Evolutionary conservation across 345 rosid genomes (phyloP), one percentile per base, ranked within the genome.

Genomic region (Camelina sativa): DNA sequence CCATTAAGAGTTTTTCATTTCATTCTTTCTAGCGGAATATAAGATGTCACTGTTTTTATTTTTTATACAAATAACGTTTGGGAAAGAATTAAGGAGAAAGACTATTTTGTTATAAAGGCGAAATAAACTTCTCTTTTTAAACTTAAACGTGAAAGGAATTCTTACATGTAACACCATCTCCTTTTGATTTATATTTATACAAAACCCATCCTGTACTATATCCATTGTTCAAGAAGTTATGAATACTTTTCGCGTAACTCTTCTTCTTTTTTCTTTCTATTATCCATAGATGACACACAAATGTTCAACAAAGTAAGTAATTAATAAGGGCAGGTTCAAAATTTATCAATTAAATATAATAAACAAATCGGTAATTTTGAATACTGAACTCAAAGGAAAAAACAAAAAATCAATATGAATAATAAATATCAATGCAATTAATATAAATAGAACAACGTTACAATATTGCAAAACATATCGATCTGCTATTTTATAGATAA

Each of bases 131-230:
- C 32, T 16, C n/a, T 30, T 1, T 0, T 20, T 34, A 1, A 7
- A 34, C 64, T 30, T 62, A 62, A 76, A 62, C 69, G 34, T 76
- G 74, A 68, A 69, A 68, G 1, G 51, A 76, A 69, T 76, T 68
- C 69, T 68, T 52, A 76, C 69, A 69, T 52, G 79, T 12, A 53
- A 76, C 22, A 76, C 69, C 74, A n/a, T 61, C 63, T 68, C 46
- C n/a, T 41, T 67, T 75, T 75, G 8, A 75, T 67, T 9, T 22
- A 50, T 59, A 34, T 11, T 66, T 6, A 50, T 23, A 28, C 19
- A 4, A 28, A n/a, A n/a, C 60, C 55, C 55, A 75, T 51, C 38
- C 16, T 52, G 25, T 38, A 25, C 0, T 13, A 16, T 65, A 56
- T 32, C 57, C 19, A 22, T 56, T 56, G 17, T 8, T 23, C 2